Conservation (phyloP, 805 yeast species). For the Candida glaebosa region DNA sequence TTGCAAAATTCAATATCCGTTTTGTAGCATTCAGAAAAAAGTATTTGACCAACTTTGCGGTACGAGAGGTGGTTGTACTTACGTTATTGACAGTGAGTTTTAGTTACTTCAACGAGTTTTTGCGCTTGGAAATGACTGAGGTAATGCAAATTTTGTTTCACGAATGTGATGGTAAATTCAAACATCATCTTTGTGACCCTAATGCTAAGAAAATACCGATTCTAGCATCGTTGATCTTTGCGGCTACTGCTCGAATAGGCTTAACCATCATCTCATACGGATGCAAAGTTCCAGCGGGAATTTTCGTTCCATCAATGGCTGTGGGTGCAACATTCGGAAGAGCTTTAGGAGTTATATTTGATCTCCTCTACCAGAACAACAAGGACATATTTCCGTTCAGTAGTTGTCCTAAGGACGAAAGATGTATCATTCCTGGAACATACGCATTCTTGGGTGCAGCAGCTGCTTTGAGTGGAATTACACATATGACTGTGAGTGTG, state of each 20-base stretch:
- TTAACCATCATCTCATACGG: constrained; percentile 87
- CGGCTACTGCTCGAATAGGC: constrained; percentile 66
- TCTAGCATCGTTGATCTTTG: constrained; percentile 56
- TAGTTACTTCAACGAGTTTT: constrained; percentile 79
- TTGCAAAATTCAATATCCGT: constrained; percentile 70
- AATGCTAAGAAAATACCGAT: constrained; percentile 27
- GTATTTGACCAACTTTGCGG: constrained; percentile 54
- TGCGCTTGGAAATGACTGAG: constrained; percentile 90
- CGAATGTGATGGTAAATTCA: constrained; percentile 60
- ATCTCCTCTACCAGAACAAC: constrained; percentile 31
- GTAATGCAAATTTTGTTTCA: constrained; percentile 87
- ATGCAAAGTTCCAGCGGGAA: constrained; percentile 95
- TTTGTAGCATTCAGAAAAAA: constrained; percentile 75
- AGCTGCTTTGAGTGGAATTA: constrained; percentile 90
- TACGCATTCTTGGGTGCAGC: constrained; percentile 97
- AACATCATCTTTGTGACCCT: constrained; percentile 37
- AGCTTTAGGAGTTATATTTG: constrained; percentile 73
- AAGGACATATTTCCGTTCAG: constrained; percentile 33
- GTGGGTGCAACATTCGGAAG: constrained; percentile 95
- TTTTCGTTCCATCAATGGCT: constrained; percentile 95
- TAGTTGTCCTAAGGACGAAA: constrained; percentile 29
- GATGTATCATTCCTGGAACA: constrained; percentile 86
- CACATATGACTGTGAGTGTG: constrained; percentile 87
- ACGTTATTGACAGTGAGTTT: constrained; percentile 69
- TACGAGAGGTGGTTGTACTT: constrained; percentile 68